These are phyloP conservation scores for Rachicladosporium sp. DNA, from an alignment of 2,329 filamentous ascomycete species.

Conservation along the genomic window DNA sequence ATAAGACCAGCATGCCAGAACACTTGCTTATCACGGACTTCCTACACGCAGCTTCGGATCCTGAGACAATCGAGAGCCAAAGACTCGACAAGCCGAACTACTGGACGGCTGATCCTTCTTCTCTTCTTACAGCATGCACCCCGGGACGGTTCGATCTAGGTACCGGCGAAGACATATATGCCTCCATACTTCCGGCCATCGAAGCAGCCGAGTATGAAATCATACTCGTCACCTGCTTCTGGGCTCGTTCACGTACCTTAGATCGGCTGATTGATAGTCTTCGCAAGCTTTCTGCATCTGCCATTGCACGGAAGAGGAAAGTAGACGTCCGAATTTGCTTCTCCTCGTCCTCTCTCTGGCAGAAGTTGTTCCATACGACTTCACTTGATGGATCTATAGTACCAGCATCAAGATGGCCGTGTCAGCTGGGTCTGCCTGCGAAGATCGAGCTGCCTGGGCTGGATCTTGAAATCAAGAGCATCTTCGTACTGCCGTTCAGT, in stretches of 20 bases:
- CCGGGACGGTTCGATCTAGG: slow-evolving; percentile 29
- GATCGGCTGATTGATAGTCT: slow-evolving; percentile 47
- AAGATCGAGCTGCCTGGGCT: slow-evolving; percentile 45
- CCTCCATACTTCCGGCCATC: slow-evolving; percentile 47
- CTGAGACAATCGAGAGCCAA: not conserved
- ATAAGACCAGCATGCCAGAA: not conserved
- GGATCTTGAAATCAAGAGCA: slow-evolving; percentile 58
- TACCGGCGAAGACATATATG: slow-evolving; percentile 33
- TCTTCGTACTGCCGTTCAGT: slow-evolving; percentile 69
- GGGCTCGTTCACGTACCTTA: slow-evolving; percentile 55
- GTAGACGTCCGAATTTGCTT: slow-evolving; percentile 62
- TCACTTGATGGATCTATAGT: slow-evolving; percentile 51
- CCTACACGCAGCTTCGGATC: not conserved
- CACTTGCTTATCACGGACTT: slow-evolving; percentile 1
- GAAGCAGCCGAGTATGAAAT: slow-evolving; percentile 50
- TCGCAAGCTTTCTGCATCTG: slow-evolving; percentile 43
- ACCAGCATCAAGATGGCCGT: slow-evolving; percentile 44
- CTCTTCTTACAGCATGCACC: slow-evolving; percentile 19
- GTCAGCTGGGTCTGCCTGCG: slow-evolving; percentile 51
- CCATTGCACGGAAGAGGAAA: slow-evolving; percentile 18
- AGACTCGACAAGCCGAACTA: slow-evolving; percentile 5
- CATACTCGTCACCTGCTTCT: slow-evolving; percentile 72
- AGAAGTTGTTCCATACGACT: slow-evolving; percentile 64
- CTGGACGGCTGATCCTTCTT: slow-evolving; percentile 3
- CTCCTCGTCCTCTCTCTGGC: slow-evolving; percentile 58